phyloP scores from a whole-genome alignment of 768 basidiomycete genomes.

The Suillus subaureus region DNA sequence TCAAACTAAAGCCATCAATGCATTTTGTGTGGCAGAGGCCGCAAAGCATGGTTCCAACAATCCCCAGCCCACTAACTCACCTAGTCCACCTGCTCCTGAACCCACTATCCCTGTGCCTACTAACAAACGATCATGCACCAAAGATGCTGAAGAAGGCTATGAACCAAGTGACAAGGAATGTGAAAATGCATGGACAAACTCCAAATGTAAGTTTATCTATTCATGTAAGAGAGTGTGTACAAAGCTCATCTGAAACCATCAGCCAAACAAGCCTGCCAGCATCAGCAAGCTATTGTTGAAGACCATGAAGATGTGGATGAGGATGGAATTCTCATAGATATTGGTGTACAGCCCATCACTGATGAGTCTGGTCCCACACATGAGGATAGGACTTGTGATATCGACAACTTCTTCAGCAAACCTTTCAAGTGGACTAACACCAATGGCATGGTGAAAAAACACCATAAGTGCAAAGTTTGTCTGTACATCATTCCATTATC shows the following conservation, averaged over 20 bases:
- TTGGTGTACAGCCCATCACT: slow-evolving; percentile 5
- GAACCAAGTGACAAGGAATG: not conserved
- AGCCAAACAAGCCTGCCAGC: not conserved
- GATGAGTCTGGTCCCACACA: not conserved
- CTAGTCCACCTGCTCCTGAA: too few relatives aligned
- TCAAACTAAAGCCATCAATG: too few relatives aligned
- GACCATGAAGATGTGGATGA: slow-evolving; percentile 11
- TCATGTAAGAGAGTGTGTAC: too few relatives aligned
- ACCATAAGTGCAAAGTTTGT: not conserved
- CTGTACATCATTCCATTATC: too few relatives aligned
- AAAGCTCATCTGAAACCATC: too few relatives aligned
- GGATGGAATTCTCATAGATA: slow-evolving; percentile 19
- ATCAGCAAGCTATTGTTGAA: too few relatives aligned
- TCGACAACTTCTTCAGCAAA: not conserved
- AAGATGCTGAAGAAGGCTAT: too few relatives aligned
- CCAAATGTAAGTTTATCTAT: not conserved
- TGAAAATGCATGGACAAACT: not conserved
- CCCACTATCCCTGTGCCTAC: too few relatives aligned
- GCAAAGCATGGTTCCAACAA: too few relatives aligned
- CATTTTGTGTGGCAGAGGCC: too few relatives aligned
- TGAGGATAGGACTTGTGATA: not conserved
- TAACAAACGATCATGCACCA: too few relatives aligned
- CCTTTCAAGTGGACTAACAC: not conserved
- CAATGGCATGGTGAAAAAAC: not conserved
- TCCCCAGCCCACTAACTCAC: too few relatives aligned